Evolutionary conservation across 2,329 filamentous ascomycete species (phyloP), one percentile per base, ranked within the genome.

Genomic region (Orbilia javanica): DNA sequence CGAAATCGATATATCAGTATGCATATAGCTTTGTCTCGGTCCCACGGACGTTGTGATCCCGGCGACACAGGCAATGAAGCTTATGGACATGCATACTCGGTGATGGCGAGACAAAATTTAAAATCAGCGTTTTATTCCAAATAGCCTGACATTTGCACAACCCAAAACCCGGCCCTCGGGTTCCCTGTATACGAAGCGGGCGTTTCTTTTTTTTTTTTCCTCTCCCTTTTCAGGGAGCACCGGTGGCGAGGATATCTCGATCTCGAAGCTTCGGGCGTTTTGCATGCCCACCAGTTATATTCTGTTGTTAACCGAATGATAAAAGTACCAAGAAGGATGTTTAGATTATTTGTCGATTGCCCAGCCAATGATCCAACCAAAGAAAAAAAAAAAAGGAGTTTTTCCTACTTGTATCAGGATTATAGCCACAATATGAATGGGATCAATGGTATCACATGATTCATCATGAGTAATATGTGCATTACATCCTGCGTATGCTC

Each of bases 401-500:
- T 46, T 46, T 15, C 44, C 34, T 15, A 15, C 13, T 34, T 48
- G 39, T 15, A 20, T 22, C 18, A 29, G 57, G 18, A 46, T 22
- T 44, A 50, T 48, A 52, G 57, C 60, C 36, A 55, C 39, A 25
- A 31, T 39, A 13, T 1, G n/a, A 39, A 39, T 11, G 36, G 11
- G 11, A 39, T 39, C 13, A 15, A n/a, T 6, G 39, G 48, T 48
- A 70, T 77, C 73, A 77, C 73, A 77, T 77, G 73, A 77, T 66
- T 44, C 52, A 25, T 77, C 65, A 20, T 77, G 73, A 77, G 48
- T 77, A 70, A 77, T 74, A 31, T 27, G n/a, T 44, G 42, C 42
- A 44, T n/a, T 18, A 20, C 39, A 29, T 36, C 5, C 34, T 10
- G 7, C 34, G n/a, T n/a, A n/a, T n/a, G 44, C 13, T 53, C 25